A percentile compares a stretch with the other conserved stretches of the same genome.
These are phyloP conservation scores for Trichomonascaceae sp. DNA, from an alignment of 1,139 yeast genomes.

Conservation along the genomic window DNA sequence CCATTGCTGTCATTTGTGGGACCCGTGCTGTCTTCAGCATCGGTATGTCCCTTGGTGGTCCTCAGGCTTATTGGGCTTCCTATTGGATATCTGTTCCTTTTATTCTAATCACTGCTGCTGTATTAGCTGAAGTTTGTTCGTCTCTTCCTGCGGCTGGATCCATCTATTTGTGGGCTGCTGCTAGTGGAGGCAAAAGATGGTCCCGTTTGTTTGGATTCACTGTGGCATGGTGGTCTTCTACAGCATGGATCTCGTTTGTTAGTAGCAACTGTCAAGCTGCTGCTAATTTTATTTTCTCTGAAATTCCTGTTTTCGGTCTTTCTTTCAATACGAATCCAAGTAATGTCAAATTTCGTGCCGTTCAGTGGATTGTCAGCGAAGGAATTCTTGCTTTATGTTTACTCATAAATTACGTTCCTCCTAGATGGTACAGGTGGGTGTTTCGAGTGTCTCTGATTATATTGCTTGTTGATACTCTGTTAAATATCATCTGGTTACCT, in stretches of 20 bases:
- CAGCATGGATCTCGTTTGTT: constrained; percentile 28
- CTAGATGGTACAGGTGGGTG: constrained; percentile 20
- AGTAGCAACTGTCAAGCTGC: constrained; percentile 22
- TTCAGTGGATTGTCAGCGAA: constrained; percentile 26
- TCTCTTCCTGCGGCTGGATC: constrained; percentile 31
- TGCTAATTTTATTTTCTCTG: constrained; percentile 24
- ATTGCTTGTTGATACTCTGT: constrained; percentile 22
- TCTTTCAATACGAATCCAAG: constrained; percentile 16
- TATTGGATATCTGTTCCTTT: constrained; percentile 20
- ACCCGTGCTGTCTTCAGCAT: constrained; percentile 20
- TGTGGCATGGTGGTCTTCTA: constrained; percentile 28
- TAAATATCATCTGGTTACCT: constrained; percentile 27
- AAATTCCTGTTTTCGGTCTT: constrained; percentile 21
- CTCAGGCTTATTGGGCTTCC: constrained; percentile 26
- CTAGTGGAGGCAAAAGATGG: constrained; percentile 23
- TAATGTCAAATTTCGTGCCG: constrained; percentile 24
- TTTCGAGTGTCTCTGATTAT: constrained; percentile 20
- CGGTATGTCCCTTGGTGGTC: constrained; percentile 25
- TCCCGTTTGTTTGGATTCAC: constrained; percentile 25
- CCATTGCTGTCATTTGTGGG: constrained; percentile 23
- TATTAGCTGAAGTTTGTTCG: constrained; percentile 27
- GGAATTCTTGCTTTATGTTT: constrained; percentile 19
- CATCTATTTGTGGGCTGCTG: constrained; percentile 29
- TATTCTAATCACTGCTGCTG: constrained; percentile 24
- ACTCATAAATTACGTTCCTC: constrained; percentile 23